These are phyloP conservation scores for Xylaria polymorpha DNA, from an alignment of 2,329 filamentous ascomycete genomes.

Conservation along the genomic window DNA sequence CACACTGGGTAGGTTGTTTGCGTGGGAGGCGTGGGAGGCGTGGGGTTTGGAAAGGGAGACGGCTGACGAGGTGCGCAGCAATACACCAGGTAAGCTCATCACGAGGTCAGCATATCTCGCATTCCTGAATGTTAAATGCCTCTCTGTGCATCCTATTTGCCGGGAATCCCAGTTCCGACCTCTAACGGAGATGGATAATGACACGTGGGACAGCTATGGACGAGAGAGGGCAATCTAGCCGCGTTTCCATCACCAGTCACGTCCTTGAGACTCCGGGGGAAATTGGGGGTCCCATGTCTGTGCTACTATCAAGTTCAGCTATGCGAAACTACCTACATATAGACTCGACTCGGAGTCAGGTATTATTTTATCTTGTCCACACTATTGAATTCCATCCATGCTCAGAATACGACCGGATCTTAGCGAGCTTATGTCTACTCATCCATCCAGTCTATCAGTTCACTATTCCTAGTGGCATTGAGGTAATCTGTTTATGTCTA, in stretches of 20 bases:
- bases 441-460: background rate
- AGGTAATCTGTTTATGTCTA: constrained; percentile 14
- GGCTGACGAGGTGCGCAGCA: constrained; percentile 23
- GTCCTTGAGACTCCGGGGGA: background rate
- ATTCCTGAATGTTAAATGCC: constrained; percentile 5
- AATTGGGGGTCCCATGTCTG: constrained; percentile 10
- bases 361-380: background rate
- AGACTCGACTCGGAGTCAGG: background rate
- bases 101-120: constrained; percentile 14
- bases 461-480: background rate
- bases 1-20: constrained; percentile 1
- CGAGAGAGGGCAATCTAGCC: constrained; percentile 8
- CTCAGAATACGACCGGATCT: background rate
- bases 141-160: background rate
- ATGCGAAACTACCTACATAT: constrained; percentile 12
- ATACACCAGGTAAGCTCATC: constrained; percentile 14
- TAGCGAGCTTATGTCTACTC: background rate
- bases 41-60: constrained; percentile 15
- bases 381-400: background rate
- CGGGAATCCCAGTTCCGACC: constrained; percentile 5
- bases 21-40: constrained; percentile 12
- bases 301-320: constrained; percentile 1
- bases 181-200: constrained; percentile 18
- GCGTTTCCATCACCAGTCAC: background rate
- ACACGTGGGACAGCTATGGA: constrained; percentile 25